phyloP scores from a whole-genome alignment of 2,329 filamentous ascomycete genomes.

The Saccharata proteae region DNA sequence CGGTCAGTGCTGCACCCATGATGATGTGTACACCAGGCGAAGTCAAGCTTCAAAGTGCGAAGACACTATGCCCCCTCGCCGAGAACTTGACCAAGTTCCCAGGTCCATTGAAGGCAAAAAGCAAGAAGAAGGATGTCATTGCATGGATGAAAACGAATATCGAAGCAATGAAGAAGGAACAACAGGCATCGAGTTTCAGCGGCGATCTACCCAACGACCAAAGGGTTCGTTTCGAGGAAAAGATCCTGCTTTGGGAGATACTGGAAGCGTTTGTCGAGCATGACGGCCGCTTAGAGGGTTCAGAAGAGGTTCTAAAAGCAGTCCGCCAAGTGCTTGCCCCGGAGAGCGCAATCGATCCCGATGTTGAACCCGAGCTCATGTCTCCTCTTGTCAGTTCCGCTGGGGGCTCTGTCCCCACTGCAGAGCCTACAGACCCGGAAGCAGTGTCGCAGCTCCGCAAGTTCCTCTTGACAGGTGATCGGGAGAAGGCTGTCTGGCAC shows the following conservation, averaged over 20 bases:
- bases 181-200: slow-evolving; percentile 35
- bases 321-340: slow-evolving; percentile 54
- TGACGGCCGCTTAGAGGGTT: slow-evolving; percentile 72
- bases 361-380: slow-evolving; percentile 1
- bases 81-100: slow-evolving; percentile 74
- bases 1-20: slow-evolving; percentile 59
- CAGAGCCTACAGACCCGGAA: slow-evolving; percentile 58
- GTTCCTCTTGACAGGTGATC: slow-evolving; percentile 64
- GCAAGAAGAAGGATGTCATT: slow-evolving; percentile 88
- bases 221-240: slow-evolving; percentile 65
- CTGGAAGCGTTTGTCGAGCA: slow-evolving; percentile 71
- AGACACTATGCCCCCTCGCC: slow-evolving; percentile 57
- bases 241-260: slow-evolving; percentile 77
- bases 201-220: slow-evolving; percentile 41
- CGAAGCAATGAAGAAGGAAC: slow-evolving; percentile 51
- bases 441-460: slow-evolving; percentile 62
- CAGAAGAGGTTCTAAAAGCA: slow-evolving; percentile 56
- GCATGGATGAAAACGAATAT: slow-evolving; percentile 72
- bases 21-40: slow-evolving; percentile 75
- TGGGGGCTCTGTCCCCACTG: slow-evolving; percentile 12
- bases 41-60: slow-evolving; percentile 64
- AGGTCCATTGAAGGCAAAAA: slow-evolving; percentile 76
- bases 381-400: too few species aligned
- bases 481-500: slow-evolving; percentile 85
- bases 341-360: slow-evolving; percentile 10